Percentiles rank a stretch among this genome's conserved stretches.
Conservation (phyloP, 2,329 filamentous ascomycete species). For the Tolypocladium inflatum region DNA sequence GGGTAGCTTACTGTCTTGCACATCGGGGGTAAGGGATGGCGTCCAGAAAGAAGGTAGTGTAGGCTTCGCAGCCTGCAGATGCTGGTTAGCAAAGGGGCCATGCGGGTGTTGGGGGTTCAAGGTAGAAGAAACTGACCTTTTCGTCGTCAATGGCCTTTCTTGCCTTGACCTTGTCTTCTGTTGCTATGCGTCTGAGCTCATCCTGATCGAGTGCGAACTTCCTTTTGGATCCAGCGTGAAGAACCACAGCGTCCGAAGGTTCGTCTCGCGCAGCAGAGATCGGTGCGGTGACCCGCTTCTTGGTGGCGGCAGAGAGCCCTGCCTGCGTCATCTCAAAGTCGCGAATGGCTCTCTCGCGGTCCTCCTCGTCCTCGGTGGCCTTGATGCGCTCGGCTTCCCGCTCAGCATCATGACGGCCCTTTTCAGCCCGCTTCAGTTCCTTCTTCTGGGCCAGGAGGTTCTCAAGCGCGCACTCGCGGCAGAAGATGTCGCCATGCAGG, state of each 20-base stretch:
- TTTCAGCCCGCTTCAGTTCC: conserved; percentile 77
- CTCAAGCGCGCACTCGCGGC: conserved; percentile 82
- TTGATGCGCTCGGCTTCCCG: conserved; percentile 53
- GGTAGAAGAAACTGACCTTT: conserved; percentile 38
- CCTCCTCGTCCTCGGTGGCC: conserved; percentile 57
- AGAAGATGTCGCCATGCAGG: conserved; percentile 80
- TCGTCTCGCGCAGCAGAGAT: not conserved
- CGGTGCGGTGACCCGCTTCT: conserved; percentile 25
- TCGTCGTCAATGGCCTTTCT: conserved; percentile 64
- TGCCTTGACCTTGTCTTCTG: conserved; percentile 60
- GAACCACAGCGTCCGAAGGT: not conserved
- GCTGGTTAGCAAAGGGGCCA: conserved; percentile 4
- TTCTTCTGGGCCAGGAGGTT: conserved; percentile 89
- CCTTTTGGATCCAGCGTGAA: conserved; percentile 42
- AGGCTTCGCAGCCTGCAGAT: conserved; percentile 48
- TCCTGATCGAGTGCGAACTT: conserved; percentile 69
- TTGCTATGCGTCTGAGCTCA: conserved; percentile 61
- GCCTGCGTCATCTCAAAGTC: conserved; percentile 84
- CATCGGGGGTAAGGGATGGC: conserved; percentile 65
- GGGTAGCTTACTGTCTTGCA: conserved; percentile 37
- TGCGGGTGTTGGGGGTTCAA: not conserved
- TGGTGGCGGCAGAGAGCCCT: conserved; percentile 42
- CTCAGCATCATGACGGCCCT: conserved; percentile 49
- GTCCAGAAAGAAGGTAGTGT: conserved; percentile 87
- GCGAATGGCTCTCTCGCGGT: conserved; percentile 56